A percentile compares a stretch with the other conserved stretches of the same genome.
These are phyloP conservation scores for Elaeis guineensis DNA, from an alignment of 176 grass and related monocot genomes.

Conservation along the genomic window DNA sequence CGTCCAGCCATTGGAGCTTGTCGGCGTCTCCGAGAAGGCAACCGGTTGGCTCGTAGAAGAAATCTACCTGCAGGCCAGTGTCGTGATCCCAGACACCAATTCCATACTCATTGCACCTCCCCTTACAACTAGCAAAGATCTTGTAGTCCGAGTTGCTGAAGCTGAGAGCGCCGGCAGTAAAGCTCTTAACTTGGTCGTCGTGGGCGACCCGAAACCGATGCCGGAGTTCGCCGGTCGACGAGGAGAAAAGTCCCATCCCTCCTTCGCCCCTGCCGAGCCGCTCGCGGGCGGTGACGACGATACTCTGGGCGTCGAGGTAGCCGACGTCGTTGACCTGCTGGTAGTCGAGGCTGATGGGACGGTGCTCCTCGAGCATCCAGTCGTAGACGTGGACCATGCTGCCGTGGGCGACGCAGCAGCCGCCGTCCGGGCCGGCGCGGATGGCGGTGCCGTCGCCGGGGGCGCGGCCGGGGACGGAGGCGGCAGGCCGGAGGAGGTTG, in stretches of 20 bases:
- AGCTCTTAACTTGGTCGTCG: constrained; percentile 42
- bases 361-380: constrained; percentile 88
- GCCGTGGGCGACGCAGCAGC: constrained; percentile 94
- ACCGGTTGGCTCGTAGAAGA: constrained; percentile 79
- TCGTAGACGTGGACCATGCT: constrained; percentile 82
- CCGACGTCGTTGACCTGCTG: constrained; percentile 85
- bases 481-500: constrained; percentile 42
- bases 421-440: constrained; percentile 74
- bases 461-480: constrained; percentile 50
- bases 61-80: constrained; percentile 72
- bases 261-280: constrained; percentile 50
- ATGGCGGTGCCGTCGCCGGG: constrained; percentile 91
- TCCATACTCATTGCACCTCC: constrained; percentile 84
- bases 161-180: constrained; percentile 77
- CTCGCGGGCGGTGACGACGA: constrained; percentile 73
- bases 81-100: constrained; percentile 71
- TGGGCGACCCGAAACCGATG: constrained; percentile 76
- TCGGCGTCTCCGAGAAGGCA: constrained; percentile 77
- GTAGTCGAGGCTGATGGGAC: constrained; percentile 58
- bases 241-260: constrained; percentile 83
- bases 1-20: constrained; percentile 84
- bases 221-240: constrained; percentile 46
- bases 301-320: constrained; percentile 52
- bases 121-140: constrained; percentile 88
- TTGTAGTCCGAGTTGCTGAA: constrained; percentile 30